phyloP scores from a whole-genome alignment of 2,329 filamentous ascomycete species.

The Coniella vitis region DNA sequence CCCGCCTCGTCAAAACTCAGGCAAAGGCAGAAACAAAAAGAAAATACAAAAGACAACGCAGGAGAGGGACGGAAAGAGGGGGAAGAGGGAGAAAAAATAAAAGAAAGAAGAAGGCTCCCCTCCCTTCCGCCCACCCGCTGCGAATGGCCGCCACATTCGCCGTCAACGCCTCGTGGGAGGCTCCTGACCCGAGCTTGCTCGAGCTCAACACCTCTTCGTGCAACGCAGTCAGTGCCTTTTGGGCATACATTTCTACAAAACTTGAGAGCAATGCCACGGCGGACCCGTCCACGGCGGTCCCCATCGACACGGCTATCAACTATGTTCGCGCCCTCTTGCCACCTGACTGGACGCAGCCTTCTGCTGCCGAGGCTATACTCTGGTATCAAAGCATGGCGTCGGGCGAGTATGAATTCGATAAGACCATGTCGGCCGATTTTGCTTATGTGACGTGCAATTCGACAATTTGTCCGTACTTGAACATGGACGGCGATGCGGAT shows the following conservation, averaged over 20 bases:
- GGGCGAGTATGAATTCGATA: not conserved
- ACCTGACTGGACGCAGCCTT: constrained; percentile 3
- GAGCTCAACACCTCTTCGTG: not conserved
- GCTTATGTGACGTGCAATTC: constrained; percentile 3
- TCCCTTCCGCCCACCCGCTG: not conserved
- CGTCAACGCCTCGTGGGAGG: constrained; percentile 4
- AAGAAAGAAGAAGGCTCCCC: not conserved
- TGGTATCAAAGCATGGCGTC: constrained; percentile 5
- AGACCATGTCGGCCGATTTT: not conserved
- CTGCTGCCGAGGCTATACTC: not conserved
- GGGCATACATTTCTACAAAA: not conserved
- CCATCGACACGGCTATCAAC: constrained; percentile 1
- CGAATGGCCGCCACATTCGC: not conserved
- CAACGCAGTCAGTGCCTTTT: not conserved
- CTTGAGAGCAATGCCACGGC: not conserved
- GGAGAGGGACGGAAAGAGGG: too few relatives aligned
- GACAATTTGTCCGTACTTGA: constrained; percentile 11
- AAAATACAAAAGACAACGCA: too few relatives aligned
- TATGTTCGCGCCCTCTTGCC: constrained; percentile 6
- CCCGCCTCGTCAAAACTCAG: too few relatives aligned
- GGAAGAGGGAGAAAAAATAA: too few relatives aligned
- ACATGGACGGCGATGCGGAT: constrained; percentile 14
- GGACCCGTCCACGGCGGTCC: not conserved
- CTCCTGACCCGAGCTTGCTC: not conserved
- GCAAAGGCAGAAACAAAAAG: too few relatives aligned